These are phyloP conservation scores for Wickerhamiella sorbophila DNA, from an alignment of 805 yeast genomes.

Conservation along the genomic window DNA sequence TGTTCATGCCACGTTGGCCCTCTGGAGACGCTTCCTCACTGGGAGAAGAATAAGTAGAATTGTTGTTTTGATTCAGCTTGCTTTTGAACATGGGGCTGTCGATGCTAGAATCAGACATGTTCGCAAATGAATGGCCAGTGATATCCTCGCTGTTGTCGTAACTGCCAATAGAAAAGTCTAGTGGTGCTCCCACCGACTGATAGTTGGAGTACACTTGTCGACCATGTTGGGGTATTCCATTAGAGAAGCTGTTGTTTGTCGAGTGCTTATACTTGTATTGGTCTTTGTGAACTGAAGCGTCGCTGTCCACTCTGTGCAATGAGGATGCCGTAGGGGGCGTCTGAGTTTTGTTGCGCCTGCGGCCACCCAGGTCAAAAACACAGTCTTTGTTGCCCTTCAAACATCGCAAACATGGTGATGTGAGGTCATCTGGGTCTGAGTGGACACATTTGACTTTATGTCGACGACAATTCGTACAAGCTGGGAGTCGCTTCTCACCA, in stretches of 20 bases:
- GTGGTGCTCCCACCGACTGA: too few relatives aligned
- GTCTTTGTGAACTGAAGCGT: not conserved
- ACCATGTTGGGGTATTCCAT: too few relatives aligned
- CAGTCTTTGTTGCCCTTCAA: slow-evolving; percentile 47
- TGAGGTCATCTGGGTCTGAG: slow-evolving; percentile 39
- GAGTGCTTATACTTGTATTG: not conserved
- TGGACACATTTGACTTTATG: slow-evolving; percentile 79
- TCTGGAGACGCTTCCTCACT: not conserved
- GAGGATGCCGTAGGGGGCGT: not conserved
- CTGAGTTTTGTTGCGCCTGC: not conserved
- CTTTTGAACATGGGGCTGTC: not conserved
- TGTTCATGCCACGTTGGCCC: too few relatives aligned
- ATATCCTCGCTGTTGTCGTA: not conserved
- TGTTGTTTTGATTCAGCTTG: not conserved
- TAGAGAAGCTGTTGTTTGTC: too few relatives aligned
- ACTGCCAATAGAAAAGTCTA: not conserved
- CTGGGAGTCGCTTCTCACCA: slow-evolving; percentile 10
- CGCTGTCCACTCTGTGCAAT: not conserved
- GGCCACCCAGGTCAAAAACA: slow-evolving; percentile 22
- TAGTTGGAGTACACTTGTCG: too few relatives aligned
- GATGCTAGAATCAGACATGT: not conserved
- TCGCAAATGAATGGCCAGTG: not conserved
- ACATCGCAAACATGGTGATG: slow-evolving; percentile 64
- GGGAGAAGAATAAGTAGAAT: not conserved
- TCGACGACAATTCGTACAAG: slow-evolving; percentile 47